Evolutionary conservation across 495 filamentous ascomycete species (phyloP).

Genomic region (Cenococcum geophilum): DNA sequence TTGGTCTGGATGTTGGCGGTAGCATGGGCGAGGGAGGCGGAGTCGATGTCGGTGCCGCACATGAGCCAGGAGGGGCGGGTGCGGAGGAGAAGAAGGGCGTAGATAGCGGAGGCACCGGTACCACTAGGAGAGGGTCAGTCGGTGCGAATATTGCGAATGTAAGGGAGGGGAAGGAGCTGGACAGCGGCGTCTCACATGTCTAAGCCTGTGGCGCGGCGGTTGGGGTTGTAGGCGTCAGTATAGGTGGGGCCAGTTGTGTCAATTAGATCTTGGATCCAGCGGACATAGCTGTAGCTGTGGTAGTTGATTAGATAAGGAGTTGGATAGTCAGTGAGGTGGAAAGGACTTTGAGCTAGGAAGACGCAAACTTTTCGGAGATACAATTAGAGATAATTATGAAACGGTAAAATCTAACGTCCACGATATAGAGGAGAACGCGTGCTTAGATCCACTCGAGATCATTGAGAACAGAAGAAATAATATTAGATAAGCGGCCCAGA

Average conservation of each 20-base stretch:
- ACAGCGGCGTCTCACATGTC: conserved; percentile 57
- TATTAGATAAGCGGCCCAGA: no score
- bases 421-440: no score
- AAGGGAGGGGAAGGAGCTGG: neutral
- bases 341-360: neutral
- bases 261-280: conserved; percentile 81
- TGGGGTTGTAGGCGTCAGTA: conserved; percentile 50
- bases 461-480: no score
- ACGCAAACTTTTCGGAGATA: neutral
- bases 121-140: conserved; percentile 45
- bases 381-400: no score
- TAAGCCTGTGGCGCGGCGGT: conserved; percentile 59
- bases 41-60: conserved; percentile 62
- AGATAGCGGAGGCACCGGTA: conserved; percentile 85
- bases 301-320: neutral
- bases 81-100: conserved; percentile 73
- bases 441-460: no score
- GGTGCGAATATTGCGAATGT: neutral
- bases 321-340: neutral
- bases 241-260: conserved; percentile 60
- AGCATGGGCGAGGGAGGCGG: conserved; percentile 59
- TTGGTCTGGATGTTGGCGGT: conserved; percentile 59
- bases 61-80: conserved; percentile 57
- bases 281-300: conserved; percentile 68
- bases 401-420: no score